Conservation (phyloP, 1,284 basidiomycete genomes). For the Cryptococcus jaspeensis region DNA sequence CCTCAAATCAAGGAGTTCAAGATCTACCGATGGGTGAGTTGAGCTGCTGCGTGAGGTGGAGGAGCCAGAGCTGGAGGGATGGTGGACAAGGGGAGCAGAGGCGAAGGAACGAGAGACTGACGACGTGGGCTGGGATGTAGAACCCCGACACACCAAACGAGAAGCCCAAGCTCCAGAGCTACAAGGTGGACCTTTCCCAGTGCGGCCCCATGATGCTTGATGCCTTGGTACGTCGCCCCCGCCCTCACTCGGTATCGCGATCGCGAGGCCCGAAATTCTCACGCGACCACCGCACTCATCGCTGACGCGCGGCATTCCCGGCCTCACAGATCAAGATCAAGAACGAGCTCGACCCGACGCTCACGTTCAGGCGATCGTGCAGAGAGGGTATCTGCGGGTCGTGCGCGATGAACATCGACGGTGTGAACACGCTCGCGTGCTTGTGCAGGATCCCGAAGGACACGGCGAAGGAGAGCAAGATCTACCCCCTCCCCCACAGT, state of each 20-base stretch:
- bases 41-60: neutral
- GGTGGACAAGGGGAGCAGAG: neutral
- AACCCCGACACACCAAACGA: constrained; percentile 92
- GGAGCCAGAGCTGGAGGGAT: neutral
- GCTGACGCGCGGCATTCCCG: constrained; percentile 1
- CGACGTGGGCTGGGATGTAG: constrained; percentile 51
- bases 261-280: too few relatives aligned
- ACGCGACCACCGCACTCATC: neutral
- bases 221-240: constrained; percentile 48
- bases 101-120: neutral
- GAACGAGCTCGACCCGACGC: constrained; percentile 94
- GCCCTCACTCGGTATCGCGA: neutral
- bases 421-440: constrained; percentile 96
- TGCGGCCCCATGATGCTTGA: constrained; percentile 90
- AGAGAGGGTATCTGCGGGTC: constrained; percentile 98
- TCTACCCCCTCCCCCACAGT: constrained; percentile 99
- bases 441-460: constrained; percentile 90
- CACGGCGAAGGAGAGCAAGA: constrained; percentile 71
- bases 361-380: constrained; percentile 96
- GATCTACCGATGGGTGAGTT: constrained; percentile 89
- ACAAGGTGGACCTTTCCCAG: constrained; percentile 89
- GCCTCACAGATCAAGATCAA: constrained; percentile 88
- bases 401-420: constrained; percentile 99
- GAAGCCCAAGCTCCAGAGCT: constrained; percentile 89
- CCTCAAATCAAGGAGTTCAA: constrained; percentile 78